A percentile compares a stretch with the other conserved stretches of the same genome.
These are phyloP conservation scores for Colletotrichum sp. DNA, from an alignment of 2,329 filamentous ascomycete genomes.

Conservation along the genomic window DNA sequence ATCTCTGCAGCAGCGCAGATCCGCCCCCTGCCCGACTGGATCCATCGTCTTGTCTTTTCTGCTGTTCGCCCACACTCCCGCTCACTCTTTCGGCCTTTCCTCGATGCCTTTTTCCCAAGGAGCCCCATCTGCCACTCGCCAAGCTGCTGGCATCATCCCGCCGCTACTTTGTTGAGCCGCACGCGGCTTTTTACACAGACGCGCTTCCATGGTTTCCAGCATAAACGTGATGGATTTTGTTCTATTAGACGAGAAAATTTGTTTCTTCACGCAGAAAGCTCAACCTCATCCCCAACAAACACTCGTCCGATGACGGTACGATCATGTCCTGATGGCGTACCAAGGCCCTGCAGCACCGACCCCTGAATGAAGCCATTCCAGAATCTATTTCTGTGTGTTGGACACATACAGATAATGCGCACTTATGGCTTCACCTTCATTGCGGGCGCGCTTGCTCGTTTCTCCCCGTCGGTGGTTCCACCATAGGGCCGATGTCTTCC, in stretches of 20 bases:
- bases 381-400: background rate
- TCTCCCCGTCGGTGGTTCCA: background rate
- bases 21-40: background rate
- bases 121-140: background rate
- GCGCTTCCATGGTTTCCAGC: background rate
- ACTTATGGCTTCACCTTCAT: background rate
- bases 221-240: background rate
- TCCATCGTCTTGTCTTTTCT: background rate
- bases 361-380: background rate
- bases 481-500: constrained; percentile 8
- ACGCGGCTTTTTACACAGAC: background rate
- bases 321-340: background rate
- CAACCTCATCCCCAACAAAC: background rate
- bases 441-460: background rate
- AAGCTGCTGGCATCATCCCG: background rate
- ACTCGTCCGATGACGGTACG: background rate
- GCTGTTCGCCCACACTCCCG: constrained; percentile 1
- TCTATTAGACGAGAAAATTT: background rate
- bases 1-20: background rate
- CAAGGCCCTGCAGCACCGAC: background rate
- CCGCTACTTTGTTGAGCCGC: background rate
- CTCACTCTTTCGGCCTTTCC: constrained; percentile 13
- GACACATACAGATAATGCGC: background rate
- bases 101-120: background rate
- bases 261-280: background rate